Percentiles rank a stretch among this genome's conserved stretches.
Conservation (phyloP, 495 filamentous ascomycete species). For the Pseudotulostoma volvatum region DNA sequence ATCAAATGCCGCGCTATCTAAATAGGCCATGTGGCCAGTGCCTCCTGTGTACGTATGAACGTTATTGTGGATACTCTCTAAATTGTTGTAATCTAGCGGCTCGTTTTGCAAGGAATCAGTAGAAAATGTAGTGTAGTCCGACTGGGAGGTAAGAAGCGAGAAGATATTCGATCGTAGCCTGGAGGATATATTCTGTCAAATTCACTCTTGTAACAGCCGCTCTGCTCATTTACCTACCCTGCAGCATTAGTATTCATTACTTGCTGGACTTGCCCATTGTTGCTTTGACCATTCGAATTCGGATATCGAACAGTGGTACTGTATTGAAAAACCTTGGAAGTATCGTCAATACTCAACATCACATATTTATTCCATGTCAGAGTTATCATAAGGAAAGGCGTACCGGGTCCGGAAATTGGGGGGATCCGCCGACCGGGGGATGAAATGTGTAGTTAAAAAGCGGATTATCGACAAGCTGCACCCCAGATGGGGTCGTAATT, state of each 20-base stretch:
- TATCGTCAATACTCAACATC: slow-evolving; percentile 1
- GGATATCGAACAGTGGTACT: slow-evolving; percentile 1
- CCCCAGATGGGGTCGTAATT: slow-evolving; percentile 21
- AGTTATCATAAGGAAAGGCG: neutral
- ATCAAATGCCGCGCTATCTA: slow-evolving; percentile 25
- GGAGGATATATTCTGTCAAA: neutral
- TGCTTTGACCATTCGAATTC: slow-evolving; percentile 5
- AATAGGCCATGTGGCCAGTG: slow-evolving; percentile 25
- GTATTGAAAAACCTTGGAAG: slow-evolving; percentile 4
- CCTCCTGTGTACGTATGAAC: slow-evolving; percentile 26
- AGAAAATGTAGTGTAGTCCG: slow-evolving; percentile 18
- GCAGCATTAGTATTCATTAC: slow-evolving; percentile 5
- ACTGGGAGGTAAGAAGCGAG: slow-evolving; percentile 6
- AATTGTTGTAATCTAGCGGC: slow-evolving; percentile 12
- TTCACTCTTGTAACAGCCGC: too few species aligned
- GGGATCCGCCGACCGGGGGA: slow-evolving; percentile 12
- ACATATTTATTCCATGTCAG: neutral
- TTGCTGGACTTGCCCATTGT: slow-evolving; percentile 5
- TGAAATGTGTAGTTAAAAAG: slow-evolving; percentile 19
- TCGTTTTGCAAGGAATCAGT: slow-evolving; percentile 10
- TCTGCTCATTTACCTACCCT: slow-evolving; percentile 2
- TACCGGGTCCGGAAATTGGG: too few species aligned
- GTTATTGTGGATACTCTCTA: slow-evolving; percentile 26
- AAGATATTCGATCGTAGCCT: slow-evolving; percentile 3
- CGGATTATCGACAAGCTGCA: slow-evolving; percentile 17